Conservation (phyloP, 495 filamentous ascomycete genomes). For the Delitschia confertaspora region DNA sequence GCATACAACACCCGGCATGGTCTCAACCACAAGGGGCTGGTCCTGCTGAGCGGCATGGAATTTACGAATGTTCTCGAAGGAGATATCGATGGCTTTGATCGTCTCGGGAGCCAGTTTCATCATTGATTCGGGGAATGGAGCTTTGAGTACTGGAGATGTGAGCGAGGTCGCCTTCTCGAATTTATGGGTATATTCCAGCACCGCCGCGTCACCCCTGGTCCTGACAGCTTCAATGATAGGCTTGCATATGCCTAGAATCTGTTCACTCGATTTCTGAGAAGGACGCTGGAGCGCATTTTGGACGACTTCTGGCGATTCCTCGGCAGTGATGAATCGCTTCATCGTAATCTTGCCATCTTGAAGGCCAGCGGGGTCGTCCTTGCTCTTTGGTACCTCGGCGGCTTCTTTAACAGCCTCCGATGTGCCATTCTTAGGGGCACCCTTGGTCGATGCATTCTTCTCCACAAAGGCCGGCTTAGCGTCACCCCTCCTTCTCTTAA, state of each 20-base stretch:
- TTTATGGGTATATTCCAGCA: conserved; percentile 89
- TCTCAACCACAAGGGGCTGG: conserved; percentile 73
- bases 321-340: conserved; percentile 62
- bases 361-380: conserved; percentile 39
- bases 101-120: conserved; percentile 81
- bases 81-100: conserved; percentile 81
- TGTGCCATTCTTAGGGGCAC: conserved; percentile 5
- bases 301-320: conserved; percentile 52
- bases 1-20: conserved; percentile 94
- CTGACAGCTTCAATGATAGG: conserved; percentile 86
- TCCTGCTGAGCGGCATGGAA: conserved; percentile 91
- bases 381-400: conserved; percentile 37
- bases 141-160: conserved; percentile 75
- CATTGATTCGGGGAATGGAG: conserved; percentile 72
- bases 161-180: conserved; percentile 92
- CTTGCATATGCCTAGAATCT: conserved; percentile 77
- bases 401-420: conserved; percentile 36
- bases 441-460: conserved; percentile 5
- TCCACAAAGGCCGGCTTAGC: conserved; percentile 76
- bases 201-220: conserved; percentile 69
- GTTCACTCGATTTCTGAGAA: conserved; percentile 83
- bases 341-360: conserved; percentile 65
- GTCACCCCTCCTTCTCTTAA: conserved; percentile 82
- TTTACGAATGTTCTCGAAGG: conserved; percentile 83
- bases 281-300: conserved; percentile 68